phyloP scores from a whole-genome alignment of 345 rosid species.

The Toxicodendron radicans region DNA sequence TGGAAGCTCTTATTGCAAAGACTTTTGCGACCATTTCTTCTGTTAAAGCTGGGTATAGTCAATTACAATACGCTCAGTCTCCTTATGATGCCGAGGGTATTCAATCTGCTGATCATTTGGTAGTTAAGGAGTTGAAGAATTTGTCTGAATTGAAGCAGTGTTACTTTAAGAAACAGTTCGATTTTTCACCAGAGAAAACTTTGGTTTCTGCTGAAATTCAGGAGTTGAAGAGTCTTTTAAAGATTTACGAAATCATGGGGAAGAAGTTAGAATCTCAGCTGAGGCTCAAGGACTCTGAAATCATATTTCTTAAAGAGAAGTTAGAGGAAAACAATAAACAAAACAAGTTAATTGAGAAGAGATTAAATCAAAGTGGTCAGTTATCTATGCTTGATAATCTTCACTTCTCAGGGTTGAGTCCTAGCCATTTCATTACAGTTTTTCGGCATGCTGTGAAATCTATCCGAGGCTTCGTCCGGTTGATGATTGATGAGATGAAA shows the following conservation, averaged over 20 bases:
- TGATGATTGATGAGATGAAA: slow-evolving; percentile 68
- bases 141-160: slow-evolving; percentile 83
- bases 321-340: slow-evolving; percentile 43
- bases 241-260: slow-evolving; percentile 62
- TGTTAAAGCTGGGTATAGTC: slow-evolving; percentile 73
- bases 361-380: slow-evolving; percentile 66
- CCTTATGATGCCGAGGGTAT: slow-evolving; percentile 81
- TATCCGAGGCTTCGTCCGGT: slow-evolving; percentile 60
- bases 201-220: slow-evolving; percentile 65
- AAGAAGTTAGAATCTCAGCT: slow-evolving; percentile 75
- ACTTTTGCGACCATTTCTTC: slow-evolving; percentile 76
- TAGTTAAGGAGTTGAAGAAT: slow-evolving; percentile 61
- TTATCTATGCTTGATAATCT: slow-evolving; percentile 51
- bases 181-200: slow-evolving; percentile 55
- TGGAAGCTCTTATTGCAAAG: slow-evolving; percentile 75
- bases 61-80: slow-evolving; percentile 75
- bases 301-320: slow-evolving; percentile 62
- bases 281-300: slow-evolving; percentile 76
- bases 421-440: slow-evolving; percentile 51
- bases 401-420: slow-evolving; percentile 47
- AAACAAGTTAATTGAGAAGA: slow-evolving; percentile 59
- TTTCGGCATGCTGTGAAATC: slow-evolving; percentile 64
- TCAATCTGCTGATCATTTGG: slow-evolving; percentile 59
- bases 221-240: slow-evolving; percentile 63
- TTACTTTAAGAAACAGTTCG: slow-evolving; percentile 68